Evolutionary conservation across 768 basidiomycete genomes (phyloP), one percentile per base, ranked within the genome.

Genomic region (Lyophyllum semitale): DNA sequence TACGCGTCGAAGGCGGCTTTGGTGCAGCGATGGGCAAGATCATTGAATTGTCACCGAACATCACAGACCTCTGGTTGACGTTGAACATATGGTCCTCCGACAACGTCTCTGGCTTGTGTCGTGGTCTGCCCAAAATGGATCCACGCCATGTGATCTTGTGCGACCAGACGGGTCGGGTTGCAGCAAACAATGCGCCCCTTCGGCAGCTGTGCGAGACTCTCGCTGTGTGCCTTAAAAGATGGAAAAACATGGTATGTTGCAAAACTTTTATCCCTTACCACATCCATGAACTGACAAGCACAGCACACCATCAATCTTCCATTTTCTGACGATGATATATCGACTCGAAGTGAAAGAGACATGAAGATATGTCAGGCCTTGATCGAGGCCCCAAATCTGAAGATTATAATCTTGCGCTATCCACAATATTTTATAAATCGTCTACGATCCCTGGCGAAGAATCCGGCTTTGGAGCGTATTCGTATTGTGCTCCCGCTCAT

Each of bases 1-100:
- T 68, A 11, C 60, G 66, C 12, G 54, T 68, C 26, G 64, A 67
- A 48, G 63, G 65, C 7, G 63, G 61, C 1, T 66, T 58, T 18
- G 60, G 63, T 7, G 7, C n/a, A 6, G 47, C 38, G 4, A 58
- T 61, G 56, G 25, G 45, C 23, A 25, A 30, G 33, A 47, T 61
- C 20, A 32, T 61, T 25, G 26, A 37, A 13, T 6, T 33, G 8
- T 9, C 48, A 12, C 38, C 52, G 8, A 58, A 54, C 8, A 50
- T 54, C 13, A 23, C 48, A 17, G 37, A 38, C 37, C n/a, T 38
- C 5, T 38, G 37, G 37, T 18, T 38, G n/a, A 18, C 37, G 4
- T 18, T 38, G 2, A 18, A 38, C 37, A 15, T 38, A 2, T 18
- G 37, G n/a, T 18, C 37, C 4, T n/a, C n/a, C 15, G 37, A 38